Conservation (phyloP, 1,139 yeast genomes). For the Taphrina flavorubra region DNA sequence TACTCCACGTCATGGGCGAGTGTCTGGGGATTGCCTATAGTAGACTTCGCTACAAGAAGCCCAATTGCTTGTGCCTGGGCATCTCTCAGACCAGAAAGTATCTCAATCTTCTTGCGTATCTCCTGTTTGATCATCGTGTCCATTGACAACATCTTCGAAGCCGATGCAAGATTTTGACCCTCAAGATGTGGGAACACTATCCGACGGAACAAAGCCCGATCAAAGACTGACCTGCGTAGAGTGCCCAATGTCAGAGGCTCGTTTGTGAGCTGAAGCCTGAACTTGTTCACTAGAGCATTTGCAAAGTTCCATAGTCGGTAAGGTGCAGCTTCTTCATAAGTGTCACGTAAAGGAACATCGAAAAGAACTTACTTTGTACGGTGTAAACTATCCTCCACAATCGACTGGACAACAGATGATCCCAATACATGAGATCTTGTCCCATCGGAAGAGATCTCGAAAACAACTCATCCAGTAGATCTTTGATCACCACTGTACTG, state of each 20-base stretch:
- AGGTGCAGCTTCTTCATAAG: slow-evolving; percentile 45
- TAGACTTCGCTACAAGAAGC: slow-evolving; percentile 44
- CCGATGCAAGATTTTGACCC: slow-evolving; percentile 1
- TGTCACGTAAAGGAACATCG: slow-evolving; percentile 9
- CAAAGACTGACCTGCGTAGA: slow-evolving; percentile 16
- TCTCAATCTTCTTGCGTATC: slow-evolving; percentile 44
- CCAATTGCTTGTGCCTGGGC: slow-evolving; percentile 47
- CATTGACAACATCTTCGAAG: slow-evolving; percentile 18
- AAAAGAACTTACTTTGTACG: slow-evolving; percentile 46
- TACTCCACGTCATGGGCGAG: slow-evolving; percentile 36
- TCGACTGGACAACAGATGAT: slow-evolving; percentile 48
- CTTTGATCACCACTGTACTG: slow-evolving; percentile 45
- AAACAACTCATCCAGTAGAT: slow-evolving; percentile 48
- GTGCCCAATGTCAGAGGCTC: slow-evolving; percentile 27
- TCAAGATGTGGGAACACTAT: slow-evolving; percentile 35
- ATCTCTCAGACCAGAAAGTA: slow-evolving; percentile 44
- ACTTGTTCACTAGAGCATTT: slow-evolving; percentile 27
- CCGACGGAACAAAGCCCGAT: slow-evolving; percentile 26
- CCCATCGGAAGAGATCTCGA: slow-evolving; percentile 51
- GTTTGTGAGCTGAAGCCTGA: slow-evolving; percentile 23
- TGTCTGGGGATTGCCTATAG: slow-evolving; percentile 40
- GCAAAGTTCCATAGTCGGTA: slow-evolving; percentile 43
- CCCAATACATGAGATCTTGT: slow-evolving; percentile 52
- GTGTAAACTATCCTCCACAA: slow-evolving; percentile 48
- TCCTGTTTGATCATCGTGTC: slow-evolving; percentile 43